Evolutionary conservation across 2,329 filamentous ascomycete species (phyloP).

Genomic region (Nannizzia gypsea): DNA sequence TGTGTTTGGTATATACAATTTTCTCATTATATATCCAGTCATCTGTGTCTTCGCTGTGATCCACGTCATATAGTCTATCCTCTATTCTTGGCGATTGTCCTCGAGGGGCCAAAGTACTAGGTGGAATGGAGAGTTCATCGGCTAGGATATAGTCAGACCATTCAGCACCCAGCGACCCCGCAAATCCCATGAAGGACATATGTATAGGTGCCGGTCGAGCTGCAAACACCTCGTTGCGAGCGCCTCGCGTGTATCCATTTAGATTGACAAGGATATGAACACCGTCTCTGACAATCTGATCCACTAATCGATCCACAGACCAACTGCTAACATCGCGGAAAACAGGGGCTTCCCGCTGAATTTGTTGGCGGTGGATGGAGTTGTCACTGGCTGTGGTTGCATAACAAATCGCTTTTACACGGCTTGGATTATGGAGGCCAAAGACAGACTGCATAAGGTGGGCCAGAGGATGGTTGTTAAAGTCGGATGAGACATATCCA

Average conservation of each 20-base stretch:
- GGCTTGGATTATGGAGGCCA: slow-evolving; percentile 64
- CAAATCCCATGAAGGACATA: slow-evolving; percentile 99
- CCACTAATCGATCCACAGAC: slow-evolving; percentile 70
- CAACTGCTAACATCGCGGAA: slow-evolving; percentile 83
- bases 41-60: slow-evolving; percentile 56
- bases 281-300: slow-evolving; percentile 73
- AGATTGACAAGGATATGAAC: slow-evolving; percentile 94
- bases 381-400: slow-evolving; percentile 86
- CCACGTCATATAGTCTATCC: slow-evolving; percentile 51
- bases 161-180: slow-evolving; percentile 86
- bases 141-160: slow-evolving; percentile 98
- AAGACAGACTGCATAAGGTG: slow-evolving; percentile 99
- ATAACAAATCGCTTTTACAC: slow-evolving; percentile 83
- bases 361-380: slow-evolving; percentile 80
- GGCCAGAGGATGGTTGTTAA: slow-evolving; percentile 94
- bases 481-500: slow-evolving; percentile 94
- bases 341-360: slow-evolving; percentile 80
- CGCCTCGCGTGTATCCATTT: slow-evolving; percentile 94
- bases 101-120: slow-evolving; percentile 66
- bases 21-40: slow-evolving; percentile 96
- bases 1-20: slow-evolving; percentile 85
- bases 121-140: slow-evolving; percentile 75
- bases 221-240: slow-evolving; percentile 95
- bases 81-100: slow-evolving; percentile 62
- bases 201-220: slow-evolving; percentile 89